Percentiles rank a stretch among this genome's conserved stretches.
phyloP scores from a whole-genome alignment of 1,284 basidiomycete genomes.

The Anthracocystis setariae region DNA sequence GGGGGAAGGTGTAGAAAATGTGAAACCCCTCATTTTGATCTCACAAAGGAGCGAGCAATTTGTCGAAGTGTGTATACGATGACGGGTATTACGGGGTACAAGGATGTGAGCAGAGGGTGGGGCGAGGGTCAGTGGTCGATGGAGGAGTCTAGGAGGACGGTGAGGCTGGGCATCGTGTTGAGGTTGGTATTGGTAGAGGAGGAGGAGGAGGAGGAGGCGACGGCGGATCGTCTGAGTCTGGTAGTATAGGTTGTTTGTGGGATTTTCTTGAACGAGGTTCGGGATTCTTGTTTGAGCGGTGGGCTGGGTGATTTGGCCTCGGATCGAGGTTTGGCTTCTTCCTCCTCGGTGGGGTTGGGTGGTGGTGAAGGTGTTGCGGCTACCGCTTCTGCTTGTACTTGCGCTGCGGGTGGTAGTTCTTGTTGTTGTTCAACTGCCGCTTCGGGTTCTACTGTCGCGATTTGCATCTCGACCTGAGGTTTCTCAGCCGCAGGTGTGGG shows the following conservation, averaged over 20 bases:
- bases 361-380: neutral
- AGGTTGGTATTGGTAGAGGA: too few relatives aligned
- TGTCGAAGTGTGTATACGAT: too few relatives aligned
- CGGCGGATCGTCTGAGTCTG: neutral
- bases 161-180: neutral
- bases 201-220: too few relatives aligned
- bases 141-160: neutral
- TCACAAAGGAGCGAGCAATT: too few relatives aligned
- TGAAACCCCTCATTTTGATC: too few relatives aligned
- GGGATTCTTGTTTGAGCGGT: slow-evolving; percentile 5
- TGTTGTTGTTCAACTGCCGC: neutral
- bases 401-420: neutral
- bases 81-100: too few relatives aligned
- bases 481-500: neutral
- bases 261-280: neutral
- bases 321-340: slow-evolving; percentile 1
- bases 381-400: neutral
- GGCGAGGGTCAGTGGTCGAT: neutral
- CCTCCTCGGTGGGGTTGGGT: neutral
- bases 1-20: too few relatives aligned
- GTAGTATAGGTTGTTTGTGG: neutral
- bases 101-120: too few relatives aligned
- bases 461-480: neutral
- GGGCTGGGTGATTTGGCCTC: neutral
- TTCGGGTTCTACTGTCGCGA: neutral